A percentile compares a stretch with the other conserved stretches of the same genome.
Evolutionary conservation across 768 basidiomycete genomes (phyloP).

Genomic region (Tephrocybe sp.): DNA sequence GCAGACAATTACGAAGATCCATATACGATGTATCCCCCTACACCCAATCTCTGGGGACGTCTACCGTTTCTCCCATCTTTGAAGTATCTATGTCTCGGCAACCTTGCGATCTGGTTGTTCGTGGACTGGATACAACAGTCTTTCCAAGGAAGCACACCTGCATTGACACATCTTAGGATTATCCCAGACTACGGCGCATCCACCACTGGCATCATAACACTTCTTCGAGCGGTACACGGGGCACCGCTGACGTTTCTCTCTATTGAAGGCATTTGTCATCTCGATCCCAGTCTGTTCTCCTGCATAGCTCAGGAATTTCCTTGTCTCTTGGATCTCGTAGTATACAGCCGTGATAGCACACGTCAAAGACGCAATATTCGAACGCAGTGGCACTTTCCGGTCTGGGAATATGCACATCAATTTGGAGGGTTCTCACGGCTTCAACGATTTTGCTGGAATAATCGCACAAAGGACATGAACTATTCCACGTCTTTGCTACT

Average conservation of each 20-base stretch:
- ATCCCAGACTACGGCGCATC: background rate
- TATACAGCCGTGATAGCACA: background rate
- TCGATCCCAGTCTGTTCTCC: background rate
- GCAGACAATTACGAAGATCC: background rate
- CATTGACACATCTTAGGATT: background rate
- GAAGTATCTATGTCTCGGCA: background rate
- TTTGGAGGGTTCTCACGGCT: background rate
- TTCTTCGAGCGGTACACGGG: background rate
- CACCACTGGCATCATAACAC: background rate
- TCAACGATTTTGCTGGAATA: slow-evolving; percentile 6
- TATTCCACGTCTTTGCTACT: background rate
- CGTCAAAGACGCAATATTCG: background rate
- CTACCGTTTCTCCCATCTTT: background rate
- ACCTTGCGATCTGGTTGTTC: background rate
- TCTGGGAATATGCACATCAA: slow-evolving; percentile 4
- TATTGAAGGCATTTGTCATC: slow-evolving; percentile 1
- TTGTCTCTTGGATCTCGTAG: background rate
- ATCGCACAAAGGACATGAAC: background rate
- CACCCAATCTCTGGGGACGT: background rate
- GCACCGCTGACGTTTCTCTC: slow-evolving; percentile 3
- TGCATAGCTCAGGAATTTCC: slow-evolving; percentile 1
- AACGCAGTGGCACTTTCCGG: background rate
- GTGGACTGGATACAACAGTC: background rate
- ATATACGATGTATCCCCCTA: background rate
- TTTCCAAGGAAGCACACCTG: background rate